Conservation (phyloP, 495 filamentous ascomycete species). For the Penicillium canariense region DNA sequence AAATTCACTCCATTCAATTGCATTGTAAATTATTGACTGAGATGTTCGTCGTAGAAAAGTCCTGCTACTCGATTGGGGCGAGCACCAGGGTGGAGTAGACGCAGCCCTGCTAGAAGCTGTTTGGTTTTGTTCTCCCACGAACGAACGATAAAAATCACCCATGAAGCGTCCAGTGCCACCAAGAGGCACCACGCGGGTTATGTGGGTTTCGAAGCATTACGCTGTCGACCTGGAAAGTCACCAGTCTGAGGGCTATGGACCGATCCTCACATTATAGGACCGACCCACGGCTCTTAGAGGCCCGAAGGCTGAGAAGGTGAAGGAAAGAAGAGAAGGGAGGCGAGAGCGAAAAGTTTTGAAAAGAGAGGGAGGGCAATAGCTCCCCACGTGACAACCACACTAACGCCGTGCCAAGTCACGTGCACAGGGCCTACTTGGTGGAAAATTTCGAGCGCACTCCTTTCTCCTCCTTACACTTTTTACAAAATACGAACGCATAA, state of each 20-base stretch:
- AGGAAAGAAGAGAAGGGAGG: constrained; percentile 7
- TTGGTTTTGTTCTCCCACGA: constrained; percentile 55
- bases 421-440: constrained; percentile 15
- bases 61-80: constrained; percentile 43
- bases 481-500: constrained; percentile 51
- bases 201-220: constrained; percentile 32
- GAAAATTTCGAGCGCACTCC: constrained; percentile 7
- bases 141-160: constrained; percentile 49
- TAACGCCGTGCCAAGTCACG: background rate
- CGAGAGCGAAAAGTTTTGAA: background rate
- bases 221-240: background rate
- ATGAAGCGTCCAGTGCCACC: constrained; percentile 41
- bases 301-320: constrained; percentile 1
- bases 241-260: background rate
- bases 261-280: constrained; percentile 20
- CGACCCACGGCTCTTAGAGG: background rate
- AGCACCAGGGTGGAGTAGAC: constrained; percentile 57
- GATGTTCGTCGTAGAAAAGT: constrained; percentile 55
- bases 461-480: constrained; percentile 41
- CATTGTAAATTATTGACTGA: background rate
- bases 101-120: constrained; percentile 56
- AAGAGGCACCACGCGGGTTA: constrained; percentile 43
- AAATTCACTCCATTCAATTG: background rate
- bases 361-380: background rate
- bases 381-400: constrained; percentile 23